Evolutionary conservation across 805 yeast species (phyloP).

Genomic region (Yarrowia sp.): DNA sequence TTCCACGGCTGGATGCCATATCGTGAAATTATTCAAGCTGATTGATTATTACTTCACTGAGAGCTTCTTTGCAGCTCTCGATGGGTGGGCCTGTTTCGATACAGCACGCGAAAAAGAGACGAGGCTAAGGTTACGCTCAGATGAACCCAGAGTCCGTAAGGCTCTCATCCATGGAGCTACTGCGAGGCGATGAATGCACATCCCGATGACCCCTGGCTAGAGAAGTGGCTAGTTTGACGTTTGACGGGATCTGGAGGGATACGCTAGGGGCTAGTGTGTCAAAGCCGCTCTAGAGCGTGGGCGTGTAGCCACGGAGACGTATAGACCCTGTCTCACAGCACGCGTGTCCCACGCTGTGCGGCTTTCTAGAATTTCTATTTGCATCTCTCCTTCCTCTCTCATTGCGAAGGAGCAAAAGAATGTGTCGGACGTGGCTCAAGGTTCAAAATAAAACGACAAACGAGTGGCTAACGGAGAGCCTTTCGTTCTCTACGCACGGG

Average conservation of each 20-base stretch:
- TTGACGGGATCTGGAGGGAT: neutral
- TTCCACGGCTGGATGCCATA: too few species aligned
- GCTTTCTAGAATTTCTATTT: neutral
- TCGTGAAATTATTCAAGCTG: too few species aligned
- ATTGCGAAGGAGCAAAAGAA: neutral
- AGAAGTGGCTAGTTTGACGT: neutral
- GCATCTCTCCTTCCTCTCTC: neutral
- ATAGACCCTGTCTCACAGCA: neutral
- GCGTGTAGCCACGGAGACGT: neutral
- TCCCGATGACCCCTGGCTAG: slow-evolving; percentile 17
- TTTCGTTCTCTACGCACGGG: neutral
- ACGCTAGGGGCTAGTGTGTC: too few species aligned
- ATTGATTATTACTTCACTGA: too few species aligned
- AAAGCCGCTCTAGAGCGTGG: too few species aligned
- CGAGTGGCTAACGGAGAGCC: neutral
- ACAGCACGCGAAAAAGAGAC: slow-evolving; percentile 15
- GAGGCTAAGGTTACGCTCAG: neutral
- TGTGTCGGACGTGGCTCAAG: slow-evolving; percentile 7
- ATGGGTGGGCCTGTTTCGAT: neutral
- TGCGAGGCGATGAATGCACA: neutral
- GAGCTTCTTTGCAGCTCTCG: neutral
- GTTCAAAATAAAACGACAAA: slow-evolving; percentile 1
- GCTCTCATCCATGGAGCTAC: neutral
- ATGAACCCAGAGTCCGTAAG: neutral
- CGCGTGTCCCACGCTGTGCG: slow-evolving; percentile 1